Evolutionary conservation across 2,329 filamentous ascomycete genomes (phyloP).

Genomic region (Colletotrichum agaves): DNA sequence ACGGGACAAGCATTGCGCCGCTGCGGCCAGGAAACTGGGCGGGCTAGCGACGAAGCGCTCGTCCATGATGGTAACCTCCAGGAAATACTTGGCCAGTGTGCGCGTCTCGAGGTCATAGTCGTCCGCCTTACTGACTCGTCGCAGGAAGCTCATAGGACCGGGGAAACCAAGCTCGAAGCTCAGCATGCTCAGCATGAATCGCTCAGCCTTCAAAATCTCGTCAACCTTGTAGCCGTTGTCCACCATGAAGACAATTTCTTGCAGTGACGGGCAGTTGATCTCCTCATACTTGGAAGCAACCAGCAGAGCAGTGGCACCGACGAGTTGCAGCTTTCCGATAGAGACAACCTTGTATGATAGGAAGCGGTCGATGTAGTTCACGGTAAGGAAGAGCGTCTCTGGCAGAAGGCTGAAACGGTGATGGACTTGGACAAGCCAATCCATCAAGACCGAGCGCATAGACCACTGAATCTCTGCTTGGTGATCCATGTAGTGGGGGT

Average conservation of each 20-base stretch:
- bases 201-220: constrained; percentile 95
- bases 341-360: constrained; percentile 95
- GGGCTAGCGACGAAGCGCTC: constrained; percentile 94
- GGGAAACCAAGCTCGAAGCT: constrained; percentile 97
- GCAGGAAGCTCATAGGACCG: constrained; percentile 98
- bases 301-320: constrained; percentile 94
- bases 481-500: constrained; percentile 94
- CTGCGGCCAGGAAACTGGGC: constrained; percentile 90
- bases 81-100: constrained; percentile 96
- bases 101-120: constrained; percentile 96
- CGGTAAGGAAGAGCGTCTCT: constrained; percentile 92
- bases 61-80: constrained; percentile 97
- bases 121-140: constrained; percentile 97
- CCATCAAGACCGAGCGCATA: constrained; percentile 96
- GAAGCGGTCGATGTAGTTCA: constrained; percentile 98
- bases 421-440: constrained; percentile 98
- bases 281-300: constrained; percentile 98
- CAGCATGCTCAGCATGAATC: constrained; percentile 98
- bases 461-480: constrained; percentile 99
- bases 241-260: constrained; percentile 98
- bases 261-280: constrained; percentile 95
- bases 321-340: constrained; percentile 92
- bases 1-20: constrained; percentile 90
- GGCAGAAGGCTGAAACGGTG: constrained; percentile 89
- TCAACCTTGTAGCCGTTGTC: constrained; percentile 89